A percentile compares a stretch with the other conserved stretches of the same genome.
phyloP scores from a whole-genome alignment of 768 basidiomycete species.

The Leccinellum albellum region DNA sequence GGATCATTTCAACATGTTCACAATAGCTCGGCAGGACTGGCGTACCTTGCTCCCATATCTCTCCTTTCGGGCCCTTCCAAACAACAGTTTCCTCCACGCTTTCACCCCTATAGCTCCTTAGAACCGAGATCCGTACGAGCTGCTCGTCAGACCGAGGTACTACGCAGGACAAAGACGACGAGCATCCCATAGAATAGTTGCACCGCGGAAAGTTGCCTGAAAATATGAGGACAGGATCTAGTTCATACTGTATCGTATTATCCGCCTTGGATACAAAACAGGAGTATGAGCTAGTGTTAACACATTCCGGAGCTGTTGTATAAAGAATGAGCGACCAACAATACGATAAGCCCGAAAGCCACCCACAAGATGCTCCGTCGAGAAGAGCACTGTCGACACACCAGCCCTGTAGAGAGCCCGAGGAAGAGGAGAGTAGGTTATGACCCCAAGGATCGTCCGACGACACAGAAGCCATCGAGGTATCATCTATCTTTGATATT shows the following conservation, averaged over 20 bases:
- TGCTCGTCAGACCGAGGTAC: conserved; percentile 46
- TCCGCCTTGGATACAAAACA: conserved; percentile 44
- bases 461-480: conserved; percentile 32
- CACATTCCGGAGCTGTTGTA: conserved; percentile 9
- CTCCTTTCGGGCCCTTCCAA: conserved; percentile 68
- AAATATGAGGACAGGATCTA: conserved; percentile 57
- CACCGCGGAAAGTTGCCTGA: conserved; percentile 39
- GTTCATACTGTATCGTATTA: conserved; percentile 39
- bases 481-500: conserved; percentile 66
- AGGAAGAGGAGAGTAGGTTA: conserved; percentile 35
- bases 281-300: conserved; percentile 14
- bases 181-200: conserved; percentile 33
- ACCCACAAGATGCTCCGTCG: conserved; percentile 15
- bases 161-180: conserved; percentile 46
- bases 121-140: conserved; percentile 55
- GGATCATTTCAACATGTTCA: background rate
- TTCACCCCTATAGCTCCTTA: background rate
- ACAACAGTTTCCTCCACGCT: conserved; percentile 43
- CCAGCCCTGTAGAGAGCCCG: conserved; percentile 48
- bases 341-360: background rate
- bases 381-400: conserved; percentile 46
- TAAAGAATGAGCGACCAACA: background rate
- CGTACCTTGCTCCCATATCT: conserved; percentile 66
- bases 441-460: conserved; percentile 42
- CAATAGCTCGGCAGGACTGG: background rate